Evolutionary conservation across 805 yeast genomes (phyloP), one percentile per base, ranked within the genome.

Genomic region (Kuraishia floccosa): DNA sequence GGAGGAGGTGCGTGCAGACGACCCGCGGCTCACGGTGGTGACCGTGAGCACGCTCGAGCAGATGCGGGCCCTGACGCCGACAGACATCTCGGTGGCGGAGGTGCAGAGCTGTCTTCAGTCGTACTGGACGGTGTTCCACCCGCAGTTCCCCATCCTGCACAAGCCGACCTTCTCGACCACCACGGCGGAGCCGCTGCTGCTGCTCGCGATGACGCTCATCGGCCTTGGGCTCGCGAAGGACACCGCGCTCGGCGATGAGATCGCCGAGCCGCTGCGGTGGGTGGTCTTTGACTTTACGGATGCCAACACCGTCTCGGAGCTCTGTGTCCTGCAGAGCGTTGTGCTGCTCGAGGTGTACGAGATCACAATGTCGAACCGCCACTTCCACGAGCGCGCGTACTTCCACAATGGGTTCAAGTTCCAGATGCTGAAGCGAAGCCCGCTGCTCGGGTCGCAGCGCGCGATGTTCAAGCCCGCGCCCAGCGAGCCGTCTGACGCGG

Each of bases 81-180:
- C n/a, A n/a, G n/a, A n/a, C n/a, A n/a, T n/a, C n/a, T n/a, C n/a
- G n/a, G n/a, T n/a, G n/a, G n/a, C n/a, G n/a, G n/a, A n/a, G n/a
- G n/a, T n/a, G n/a, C n/a, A 38, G 7, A 6, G 13, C 17, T 50
- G 46, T 28, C 35, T 56, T 8, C 47, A 47, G 21, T 30, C 41
- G 6, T 75, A 70, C 41, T 75, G 82, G 82, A 41, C 51, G 3
- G 52, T 64, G 17, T 74, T 60, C 48, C 83, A 66, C 49, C 65
- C 72, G 4, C 77, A 71, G 41, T 60, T 58, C 37, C 71, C 72
- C 8, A 53, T 67, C 16, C 34, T 66, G 23, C 72, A 66, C 36
- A 56, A 57, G 27, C 66, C 66, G 0, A 59, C 72, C 1, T 74
- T 74, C 39, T 57, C 61, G 28, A 69, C 81, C 0, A 51, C 55